Conservation (phyloP, 768 basidiomycete genomes). For the Hydnomerulius pinastri region DNA sequence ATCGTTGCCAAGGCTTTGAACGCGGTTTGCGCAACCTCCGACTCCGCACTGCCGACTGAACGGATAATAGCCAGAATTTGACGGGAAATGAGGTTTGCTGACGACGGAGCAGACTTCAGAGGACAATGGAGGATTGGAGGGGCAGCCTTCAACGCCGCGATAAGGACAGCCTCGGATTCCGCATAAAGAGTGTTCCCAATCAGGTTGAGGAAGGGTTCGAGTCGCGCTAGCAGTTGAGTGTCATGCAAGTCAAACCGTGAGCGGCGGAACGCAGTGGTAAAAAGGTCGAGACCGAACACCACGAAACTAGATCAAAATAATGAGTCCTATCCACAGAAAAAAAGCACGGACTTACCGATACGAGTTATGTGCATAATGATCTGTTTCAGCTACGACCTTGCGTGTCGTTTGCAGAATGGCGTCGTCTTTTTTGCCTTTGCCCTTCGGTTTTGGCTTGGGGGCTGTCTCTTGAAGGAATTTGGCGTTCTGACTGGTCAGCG, state of each 20-base stretch:
- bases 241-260: conserved; percentile 87
- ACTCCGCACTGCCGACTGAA: conserved; percentile 82
- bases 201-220: conserved; percentile 83
- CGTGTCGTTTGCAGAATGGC: conserved; percentile 81
- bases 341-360: conserved; percentile 58
- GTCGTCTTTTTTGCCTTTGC: conserved; percentile 47
- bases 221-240: conserved; percentile 66
- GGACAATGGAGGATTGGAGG: conserved; percentile 85
- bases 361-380: conserved; percentile 85
- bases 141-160: conserved; percentile 75
- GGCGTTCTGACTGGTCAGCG: conserved; percentile 89
- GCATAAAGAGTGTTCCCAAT: conserved; percentile 95
- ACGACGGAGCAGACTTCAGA: conserved; percentile 68
- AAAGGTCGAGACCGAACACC: conserved; percentile 87
- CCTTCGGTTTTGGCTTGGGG: conserved; percentile 33
- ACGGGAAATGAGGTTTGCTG: conserved; percentile 78
- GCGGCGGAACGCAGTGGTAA: conserved; percentile 83
- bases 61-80: conserved; percentile 85
- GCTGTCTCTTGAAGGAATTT: conserved; percentile 72
- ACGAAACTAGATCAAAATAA: conserved; percentile 64
- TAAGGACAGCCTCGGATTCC: conserved; percentile 69
- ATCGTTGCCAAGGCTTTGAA: conserved; percentile 85
- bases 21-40: conserved; percentile 86
- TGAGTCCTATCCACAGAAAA: not conserved
- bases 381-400: conserved; percentile 48